Evolutionary conservation across 2,329 filamentous ascomycete species (phyloP).

Genomic region (Pleurostoma richardsiae): DNA sequence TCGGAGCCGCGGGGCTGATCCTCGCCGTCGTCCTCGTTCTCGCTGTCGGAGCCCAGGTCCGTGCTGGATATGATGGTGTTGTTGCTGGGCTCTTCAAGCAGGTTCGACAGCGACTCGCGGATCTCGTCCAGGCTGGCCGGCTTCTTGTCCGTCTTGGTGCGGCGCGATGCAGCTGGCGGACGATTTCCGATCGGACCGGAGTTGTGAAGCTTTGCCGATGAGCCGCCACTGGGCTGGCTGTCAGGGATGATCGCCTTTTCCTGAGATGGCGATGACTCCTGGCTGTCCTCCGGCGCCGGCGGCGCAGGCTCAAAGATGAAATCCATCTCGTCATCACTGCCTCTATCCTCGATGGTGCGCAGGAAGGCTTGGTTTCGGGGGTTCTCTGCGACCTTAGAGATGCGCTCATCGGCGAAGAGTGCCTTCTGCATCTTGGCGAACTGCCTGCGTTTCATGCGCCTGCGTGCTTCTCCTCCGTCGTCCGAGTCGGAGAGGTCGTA

Average conservation of each 20-base stretch:
- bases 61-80: conserved; percentile 43
- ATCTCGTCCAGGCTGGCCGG: conserved; percentile 76
- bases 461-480: conserved; percentile 72
- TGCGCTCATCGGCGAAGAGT: conserved; percentile 79
- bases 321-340: conserved; percentile 70
- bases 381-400: conserved; percentile 85
- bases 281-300: conserved; percentile 27
- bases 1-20: conserved; percentile 31
- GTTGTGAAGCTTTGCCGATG: conserved; percentile 24
- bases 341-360: conserved; percentile 79
- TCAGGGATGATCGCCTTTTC: conserved; percentile 37
- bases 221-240: conserved; percentile 41
- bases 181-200: conserved; percentile 22
- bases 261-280: conserved; percentile 13
- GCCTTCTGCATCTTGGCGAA: conserved; percentile 91
- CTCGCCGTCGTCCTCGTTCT: conserved; percentile 47
- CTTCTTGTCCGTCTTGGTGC: conserved; percentile 58
- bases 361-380: conserved; percentile 89
- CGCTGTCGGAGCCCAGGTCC: conserved; percentile 45
- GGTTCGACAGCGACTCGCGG: conserved; percentile 74
- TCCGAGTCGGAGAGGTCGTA: conserved; percentile 88
- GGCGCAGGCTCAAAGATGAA: conserved; percentile 50
- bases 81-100: conserved; percentile 66
- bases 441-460: conserved; percentile 78
- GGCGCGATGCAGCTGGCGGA: conserved; percentile 56